phyloP scores from a whole-genome alignment of 2,329 filamentous ascomycete species.

The Alternaria gansuensis region DNA sequence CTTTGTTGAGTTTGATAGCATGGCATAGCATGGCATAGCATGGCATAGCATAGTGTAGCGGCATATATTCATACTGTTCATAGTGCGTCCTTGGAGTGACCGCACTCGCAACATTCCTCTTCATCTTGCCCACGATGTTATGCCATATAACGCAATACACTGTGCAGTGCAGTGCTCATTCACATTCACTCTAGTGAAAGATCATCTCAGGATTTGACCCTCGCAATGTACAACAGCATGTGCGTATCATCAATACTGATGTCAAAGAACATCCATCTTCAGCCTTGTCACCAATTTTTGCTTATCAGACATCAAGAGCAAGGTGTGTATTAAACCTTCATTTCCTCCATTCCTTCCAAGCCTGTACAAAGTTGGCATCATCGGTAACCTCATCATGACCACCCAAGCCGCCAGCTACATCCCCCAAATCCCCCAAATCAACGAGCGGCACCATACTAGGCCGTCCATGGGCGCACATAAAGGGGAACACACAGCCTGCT shows the following conservation, averaged over 20 bases:
- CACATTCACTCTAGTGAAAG: constrained; percentile 21
- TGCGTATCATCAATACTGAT: no score
- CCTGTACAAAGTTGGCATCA: background rate
- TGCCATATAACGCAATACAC: constrained; percentile 33
- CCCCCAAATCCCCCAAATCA: constrained; percentile 28
- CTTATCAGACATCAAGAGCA: background rate
- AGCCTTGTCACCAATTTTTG: background rate
- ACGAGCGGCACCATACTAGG: constrained; percentile 61
- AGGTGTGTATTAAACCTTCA: background rate
- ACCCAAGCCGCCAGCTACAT: background rate
- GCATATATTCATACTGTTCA: background rate
- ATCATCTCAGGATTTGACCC: no score
- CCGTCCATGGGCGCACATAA: constrained; percentile 82
- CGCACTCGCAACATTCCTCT: constrained; percentile 38
- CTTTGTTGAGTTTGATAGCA: constrained; percentile 19
- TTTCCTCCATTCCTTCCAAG: constrained; percentile 2
- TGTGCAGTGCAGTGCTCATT: constrained; percentile 32
- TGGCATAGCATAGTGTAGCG: constrained; percentile 22
- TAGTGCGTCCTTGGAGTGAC: background rate
- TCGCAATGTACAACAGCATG: no score
- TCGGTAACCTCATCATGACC: background rate
- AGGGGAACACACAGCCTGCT: constrained; percentile 74
- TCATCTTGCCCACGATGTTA: constrained; percentile 38
- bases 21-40: constrained; percentile 10
- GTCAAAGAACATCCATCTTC: no score